Conservation (phyloP, 495 filamentous ascomycete species). For the Daldinia vernicosa region DNA sequence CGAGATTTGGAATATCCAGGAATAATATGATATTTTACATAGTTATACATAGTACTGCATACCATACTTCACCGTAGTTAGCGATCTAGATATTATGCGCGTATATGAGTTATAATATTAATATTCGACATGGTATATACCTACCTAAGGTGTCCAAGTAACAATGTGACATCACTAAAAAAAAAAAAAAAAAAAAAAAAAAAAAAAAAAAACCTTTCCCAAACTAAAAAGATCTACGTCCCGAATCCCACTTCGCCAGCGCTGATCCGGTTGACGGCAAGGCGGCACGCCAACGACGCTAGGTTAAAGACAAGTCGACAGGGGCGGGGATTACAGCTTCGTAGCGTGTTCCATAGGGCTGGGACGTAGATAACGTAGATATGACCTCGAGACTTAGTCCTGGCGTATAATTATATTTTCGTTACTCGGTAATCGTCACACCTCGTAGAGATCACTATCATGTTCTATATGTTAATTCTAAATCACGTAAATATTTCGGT, state of each 20-base stretch:
- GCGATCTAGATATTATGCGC: neutral
- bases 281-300: conserved; percentile 23
- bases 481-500: neutral
- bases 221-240: conserved; percentile 20
- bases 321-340: conserved; percentile 23
- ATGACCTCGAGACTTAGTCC: neutral
- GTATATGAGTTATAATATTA: neutral
- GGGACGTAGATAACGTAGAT: conserved; percentile 4
- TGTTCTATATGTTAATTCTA: neutral
- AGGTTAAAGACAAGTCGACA: conserved; percentile 19
- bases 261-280: conserved; percentile 27
- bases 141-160: neutral
- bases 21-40: neutral
- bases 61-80: neutral
- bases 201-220: neutral
- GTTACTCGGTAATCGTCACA: neutral
- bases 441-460: neutral
- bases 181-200: neutral
- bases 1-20: neutral
- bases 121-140: neutral
- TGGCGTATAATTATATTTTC: neutral
- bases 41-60: neutral
- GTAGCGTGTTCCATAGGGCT: conserved; percentile 36
- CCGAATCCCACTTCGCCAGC: conserved; percentile 24
- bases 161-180: conserved; percentile 24